phyloP scores from a whole-genome alignment of 176 grass and related monocot genomes.

The Paspalum vaginatum region DNA sequence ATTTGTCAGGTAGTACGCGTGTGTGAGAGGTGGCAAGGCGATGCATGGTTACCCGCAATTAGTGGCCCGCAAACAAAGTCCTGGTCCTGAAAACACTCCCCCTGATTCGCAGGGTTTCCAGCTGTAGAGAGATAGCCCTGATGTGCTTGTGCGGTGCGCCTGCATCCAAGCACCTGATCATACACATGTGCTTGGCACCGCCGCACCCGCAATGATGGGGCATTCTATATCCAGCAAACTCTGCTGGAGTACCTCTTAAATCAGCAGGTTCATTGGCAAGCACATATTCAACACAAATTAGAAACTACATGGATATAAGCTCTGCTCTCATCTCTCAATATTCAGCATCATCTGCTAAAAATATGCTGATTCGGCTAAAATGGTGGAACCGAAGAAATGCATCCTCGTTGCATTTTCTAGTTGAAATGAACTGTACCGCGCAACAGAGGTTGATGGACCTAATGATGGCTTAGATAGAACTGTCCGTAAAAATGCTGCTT shows the following conservation, averaged over 20 bases:
- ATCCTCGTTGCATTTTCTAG: not conserved
- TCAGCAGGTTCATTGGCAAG: not conserved
- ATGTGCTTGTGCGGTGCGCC: not conserved
- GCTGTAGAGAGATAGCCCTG: not conserved
- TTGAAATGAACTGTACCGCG: not conserved
- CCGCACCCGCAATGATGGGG: no score
- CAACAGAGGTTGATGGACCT: not conserved
- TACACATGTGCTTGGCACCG: no score
- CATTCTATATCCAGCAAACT: no score
- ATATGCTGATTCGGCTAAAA: no score
- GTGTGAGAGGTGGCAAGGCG: conserved; percentile 7
- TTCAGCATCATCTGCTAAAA: not conserved
- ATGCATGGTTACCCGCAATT: conserved; percentile 28
- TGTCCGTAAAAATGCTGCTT: not conserved
- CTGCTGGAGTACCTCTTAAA: not conserved
- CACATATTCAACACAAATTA: no score
- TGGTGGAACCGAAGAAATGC: not conserved
- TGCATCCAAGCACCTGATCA: not conserved
- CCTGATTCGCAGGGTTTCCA: conserved; percentile 6
- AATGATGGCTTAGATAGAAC: not conserved
- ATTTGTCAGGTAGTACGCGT: not conserved
- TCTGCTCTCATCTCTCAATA: not conserved
- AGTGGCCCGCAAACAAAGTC: conserved; percentile 18
- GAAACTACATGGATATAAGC: no score
- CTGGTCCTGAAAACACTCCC: conserved; percentile 12